phyloP scores from a whole-genome alignment of 139 green algal genomes.

The Mesostigma viride region DNA sequence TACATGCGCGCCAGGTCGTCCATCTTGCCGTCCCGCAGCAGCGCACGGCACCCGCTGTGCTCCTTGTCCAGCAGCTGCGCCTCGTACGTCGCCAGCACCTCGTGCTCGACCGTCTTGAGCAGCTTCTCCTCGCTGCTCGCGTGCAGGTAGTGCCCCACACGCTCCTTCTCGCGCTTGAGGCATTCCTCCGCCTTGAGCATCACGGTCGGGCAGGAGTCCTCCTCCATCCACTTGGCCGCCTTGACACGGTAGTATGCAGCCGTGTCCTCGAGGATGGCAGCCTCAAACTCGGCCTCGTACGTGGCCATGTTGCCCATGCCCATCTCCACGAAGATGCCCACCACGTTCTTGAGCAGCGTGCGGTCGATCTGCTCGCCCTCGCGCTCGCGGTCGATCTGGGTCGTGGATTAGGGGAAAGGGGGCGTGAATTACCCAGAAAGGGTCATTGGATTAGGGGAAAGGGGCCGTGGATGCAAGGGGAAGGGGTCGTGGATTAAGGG shows the following conservation, averaged over 20 bases:
- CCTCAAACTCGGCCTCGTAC: slow-evolving; percentile 95
- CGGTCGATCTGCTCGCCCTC: slow-evolving; percentile 88
- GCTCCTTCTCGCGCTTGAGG: slow-evolving; percentile 78
- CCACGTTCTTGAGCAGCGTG: slow-evolving; percentile 81
- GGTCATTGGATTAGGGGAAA: too few relatives aligned
- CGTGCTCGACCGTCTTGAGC: slow-evolving; percentile 68
- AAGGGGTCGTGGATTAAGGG: too few relatives aligned
- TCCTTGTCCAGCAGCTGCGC: slow-evolving; percentile 88
- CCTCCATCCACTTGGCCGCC: slow-evolving; percentile 57
- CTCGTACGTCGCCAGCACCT: slow-evolving; percentile 80
- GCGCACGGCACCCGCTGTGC: slow-evolving; percentile 63
- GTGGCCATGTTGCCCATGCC: slow-evolving; percentile 82
- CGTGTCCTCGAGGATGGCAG: slow-evolving; percentile 63
- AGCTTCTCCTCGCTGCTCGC: slow-evolving; percentile 68
- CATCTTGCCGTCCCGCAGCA: slow-evolving; percentile 89
- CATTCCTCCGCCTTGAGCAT: slow-evolving; percentile 84
- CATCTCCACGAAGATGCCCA: slow-evolving; percentile 92
- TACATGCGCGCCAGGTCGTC: slow-evolving; percentile 89
- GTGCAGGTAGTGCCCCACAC: slow-evolving; percentile 87
- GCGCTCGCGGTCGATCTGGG: slow-evolving; percentile 63
- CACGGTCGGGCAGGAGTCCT: slow-evolving; percentile 93
- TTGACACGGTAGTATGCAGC: slow-evolving; percentile 73
- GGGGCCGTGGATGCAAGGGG: too few relatives aligned
- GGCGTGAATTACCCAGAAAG: too few relatives aligned
- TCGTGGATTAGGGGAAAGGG: too few relatives aligned